Conservation (phyloP, 768 basidiomycete species). For the Cyclocybe aegerita region DNA sequence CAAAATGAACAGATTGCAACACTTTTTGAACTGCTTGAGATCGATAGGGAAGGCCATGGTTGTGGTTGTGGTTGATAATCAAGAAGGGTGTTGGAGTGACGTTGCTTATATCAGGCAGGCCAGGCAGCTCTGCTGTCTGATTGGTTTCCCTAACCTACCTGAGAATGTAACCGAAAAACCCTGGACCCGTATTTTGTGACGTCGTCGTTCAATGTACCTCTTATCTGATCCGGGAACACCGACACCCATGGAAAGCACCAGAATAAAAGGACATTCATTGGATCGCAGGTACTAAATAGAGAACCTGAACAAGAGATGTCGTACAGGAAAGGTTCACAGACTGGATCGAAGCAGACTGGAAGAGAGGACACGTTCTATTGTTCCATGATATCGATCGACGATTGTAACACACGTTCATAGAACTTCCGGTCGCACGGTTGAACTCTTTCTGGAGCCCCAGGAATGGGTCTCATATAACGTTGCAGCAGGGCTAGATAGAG, state of each 20-base stretch:
- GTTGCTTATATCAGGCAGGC: conserved; percentile 1
- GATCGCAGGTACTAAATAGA: conserved; percentile 8
- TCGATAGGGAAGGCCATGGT: conserved; percentile 69
- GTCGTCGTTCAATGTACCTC: background rate
- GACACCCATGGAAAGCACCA: background rate
- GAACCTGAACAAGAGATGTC: background rate
- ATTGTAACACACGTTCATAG: too few relatives aligned
- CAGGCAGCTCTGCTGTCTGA: background rate
- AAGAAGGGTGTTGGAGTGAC: conserved; percentile 1
- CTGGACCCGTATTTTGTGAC: background rate
- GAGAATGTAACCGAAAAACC: too few relatives aligned
- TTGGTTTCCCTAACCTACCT: background rate
- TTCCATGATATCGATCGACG: too few relatives aligned
- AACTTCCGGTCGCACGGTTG: too few relatives aligned
- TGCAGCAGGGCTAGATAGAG: too few relatives aligned
- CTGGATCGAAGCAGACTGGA: background rate
- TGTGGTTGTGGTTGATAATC: conserved; percentile 19
- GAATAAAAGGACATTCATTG: conserved; percentile 8
- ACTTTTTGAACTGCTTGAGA: conserved; percentile 77
- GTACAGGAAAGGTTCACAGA: conserved; percentile 8
- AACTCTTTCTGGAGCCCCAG: too few relatives aligned
- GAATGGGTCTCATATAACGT: too few relatives aligned
- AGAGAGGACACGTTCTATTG: background rate
- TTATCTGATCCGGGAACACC: background rate
- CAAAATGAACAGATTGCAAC: conserved; percentile 1